These are phyloP conservation scores for Borovskyia barvae DNA, from an alignment of 208 protist species.

Conservation along the genomic window DNA sequence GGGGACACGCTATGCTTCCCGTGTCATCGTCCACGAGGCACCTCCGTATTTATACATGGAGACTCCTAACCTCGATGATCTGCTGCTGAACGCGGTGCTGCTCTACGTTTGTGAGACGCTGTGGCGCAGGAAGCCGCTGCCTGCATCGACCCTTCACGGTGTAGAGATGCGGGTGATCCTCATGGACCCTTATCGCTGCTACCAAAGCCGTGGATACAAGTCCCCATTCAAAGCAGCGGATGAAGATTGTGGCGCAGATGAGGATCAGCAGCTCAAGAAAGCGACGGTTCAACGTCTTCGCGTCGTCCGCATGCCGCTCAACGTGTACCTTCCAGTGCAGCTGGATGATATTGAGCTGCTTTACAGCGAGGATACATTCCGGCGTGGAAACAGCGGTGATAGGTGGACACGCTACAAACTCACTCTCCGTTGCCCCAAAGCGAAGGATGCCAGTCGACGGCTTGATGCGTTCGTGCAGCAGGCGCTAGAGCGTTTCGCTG, in stretches of 20 bases:
- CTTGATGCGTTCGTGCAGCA: slow-evolving; percentile 17
- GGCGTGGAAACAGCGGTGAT: not conserved
- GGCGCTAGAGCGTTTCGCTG: slow-evolving; percentile 21
- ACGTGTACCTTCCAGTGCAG: not conserved
- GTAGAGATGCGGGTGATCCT: slow-evolving; percentile 48
- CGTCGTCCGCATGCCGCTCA: slow-evolving; percentile 1
- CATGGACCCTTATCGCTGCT: slow-evolving; percentile 54
- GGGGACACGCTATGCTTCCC: not conserved
- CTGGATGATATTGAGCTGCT: slow-evolving; percentile 2
- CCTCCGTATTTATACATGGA: slow-evolving; percentile 10
- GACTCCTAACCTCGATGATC: slow-evolving; percentile 41
- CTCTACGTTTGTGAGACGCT: slow-evolving; percentile 47
- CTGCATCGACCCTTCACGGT: slow-evolving; percentile 29
- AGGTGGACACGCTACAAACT: not conserved
- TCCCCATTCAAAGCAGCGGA: slow-evolving; percentile 44
- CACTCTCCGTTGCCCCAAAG: not conserved
- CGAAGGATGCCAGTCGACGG: not conserved
- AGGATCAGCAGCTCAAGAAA: slow-evolving; percentile 3
- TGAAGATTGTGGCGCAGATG: not conserved
- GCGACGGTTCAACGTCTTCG: slow-evolving; percentile 2
- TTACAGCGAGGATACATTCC: not conserved
- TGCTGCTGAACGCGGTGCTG: slow-evolving; percentile 72
- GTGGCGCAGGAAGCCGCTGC: slow-evolving; percentile 31
- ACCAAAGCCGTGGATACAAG: slow-evolving; percentile 25
- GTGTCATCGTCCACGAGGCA: slow-evolving; percentile 25